Base-by-base conservation (phyloP, 352 stramenopile genomes). In the Phytophthora meadii region DNA sequence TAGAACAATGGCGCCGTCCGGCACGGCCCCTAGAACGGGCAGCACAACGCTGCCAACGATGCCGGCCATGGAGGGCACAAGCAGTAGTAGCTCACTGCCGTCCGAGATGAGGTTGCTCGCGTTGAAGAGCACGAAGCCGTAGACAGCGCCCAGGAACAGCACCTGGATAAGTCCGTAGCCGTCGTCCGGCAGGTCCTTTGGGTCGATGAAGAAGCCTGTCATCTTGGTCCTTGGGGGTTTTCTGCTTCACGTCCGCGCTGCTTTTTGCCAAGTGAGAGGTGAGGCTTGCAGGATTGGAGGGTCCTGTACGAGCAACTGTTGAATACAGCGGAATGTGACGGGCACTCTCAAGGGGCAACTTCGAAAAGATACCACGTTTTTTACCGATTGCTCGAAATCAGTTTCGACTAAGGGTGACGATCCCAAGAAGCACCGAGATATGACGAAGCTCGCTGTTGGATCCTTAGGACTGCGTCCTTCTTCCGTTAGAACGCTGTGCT, bases 101-200 rank as follows among this genome's bases (percentile, higher is more conserved):
- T 99, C 96, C 19, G 95, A 98, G 77, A 99, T 99, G 65, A 99
- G 82, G 81, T 98, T 98, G 49, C 92, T 97, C 42, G 94, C 91
- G 71, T 97, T 95, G 79, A 97, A 99, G 36, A 99, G 89, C 65
- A 99, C 91, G 73, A 98, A 99, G 52, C 89, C 96, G 78, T 99
- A 99, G 15, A 97, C 93, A 22, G 92, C 69, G 54, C 98, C 94
- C 4, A 99, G 87, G 81, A 98, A 99, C 3, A 97, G 52, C 49
- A 99, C 90, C 70, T 98, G 93, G 28, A 88, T 39, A 45, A 97
- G 88, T 14, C 91, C 91, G 57, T 75, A 88, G 68, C 74, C 82
- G 65, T 77, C 77, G 54, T 94, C 65, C 30, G 90, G 87, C 30
- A 98, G 80, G 19, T 86, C 79, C 55, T 91, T 87, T 19, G 90